These are phyloP conservation scores for Fomes fomentarius DNA, from an alignment of 1,284 basidiomycete genomes.

Conservation along the genomic window DNA sequence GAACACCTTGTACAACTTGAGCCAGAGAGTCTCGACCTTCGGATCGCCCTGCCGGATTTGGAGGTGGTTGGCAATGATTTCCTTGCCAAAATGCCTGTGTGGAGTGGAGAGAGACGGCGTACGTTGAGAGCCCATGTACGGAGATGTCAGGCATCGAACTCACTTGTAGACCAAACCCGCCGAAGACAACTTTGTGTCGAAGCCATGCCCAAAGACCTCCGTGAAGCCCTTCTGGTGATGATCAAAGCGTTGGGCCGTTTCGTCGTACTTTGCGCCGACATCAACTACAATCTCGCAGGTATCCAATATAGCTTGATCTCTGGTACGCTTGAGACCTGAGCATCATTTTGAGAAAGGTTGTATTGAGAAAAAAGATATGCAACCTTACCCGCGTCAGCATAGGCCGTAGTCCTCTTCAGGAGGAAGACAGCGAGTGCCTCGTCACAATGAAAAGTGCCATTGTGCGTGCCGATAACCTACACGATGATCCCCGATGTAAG, in stretches of 20 bases:
- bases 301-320: conserved; percentile 82
- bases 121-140: too few species aligned
- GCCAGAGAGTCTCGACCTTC: conserved; percentile 77
- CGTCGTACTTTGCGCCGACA: conserved; percentile 93
- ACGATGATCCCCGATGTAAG: not conserved
- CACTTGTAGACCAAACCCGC: conserved; percentile 96
- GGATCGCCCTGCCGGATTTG: conserved; percentile 56
- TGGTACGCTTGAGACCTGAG: conserved; percentile 76
- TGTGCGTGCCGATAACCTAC: conserved; percentile 89
- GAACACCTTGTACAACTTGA: conserved; percentile 93
- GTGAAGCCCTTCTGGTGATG: conserved; percentile 96
- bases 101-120: not conserved
- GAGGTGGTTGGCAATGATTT: conserved; percentile 77
- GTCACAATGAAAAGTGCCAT: conserved; percentile 96
- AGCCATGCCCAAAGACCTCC: conserved; percentile 87
- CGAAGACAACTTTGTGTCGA: conserved; percentile 87
- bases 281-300: conserved; percentile 97
- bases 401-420: conserved; percentile 78
- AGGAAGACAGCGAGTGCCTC: conserved; percentile 95
- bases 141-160: too few species aligned
- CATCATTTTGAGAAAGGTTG: conserved; percentile 7
- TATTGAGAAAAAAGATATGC: not conserved
- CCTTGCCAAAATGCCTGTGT: conserved; percentile 87
- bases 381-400: conserved; percentile 70
- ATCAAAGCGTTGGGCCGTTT: conserved; percentile 81